Evolutionary conservation across 305 asterid genomes (phyloP), one percentile per base, ranked within the genome.

Genomic region (Euphrasia arctica): DNA sequence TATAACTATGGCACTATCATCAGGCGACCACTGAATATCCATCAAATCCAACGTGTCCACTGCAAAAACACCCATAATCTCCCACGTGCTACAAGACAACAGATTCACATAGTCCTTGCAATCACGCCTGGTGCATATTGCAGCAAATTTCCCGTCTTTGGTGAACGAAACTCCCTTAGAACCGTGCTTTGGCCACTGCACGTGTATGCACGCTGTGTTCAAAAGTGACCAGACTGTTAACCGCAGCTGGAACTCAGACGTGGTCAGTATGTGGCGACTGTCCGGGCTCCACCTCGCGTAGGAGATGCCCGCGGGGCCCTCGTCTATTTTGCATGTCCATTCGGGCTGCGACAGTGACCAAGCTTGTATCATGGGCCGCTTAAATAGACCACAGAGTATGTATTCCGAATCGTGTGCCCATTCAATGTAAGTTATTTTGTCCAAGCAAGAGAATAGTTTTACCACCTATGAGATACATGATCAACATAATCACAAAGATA

Each of bases 261-360:
- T 93, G 47, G 99, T 93, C 42, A 93, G 94, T 80, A 93, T 93
- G 84, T 93, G 99, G 56, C 99, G 92, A 75, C 99, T 93, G 66
- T 93, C 99, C 6, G 99, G 99, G 75, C 99, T 90, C 99, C 99
- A 93, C 87, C 96, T 86, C 2, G 97, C 99, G 69, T 88, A 90
- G 49, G 95, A 75, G 74, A 90, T 88, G 47, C 99, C 99, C 12
- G 99, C 99, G 32, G 89, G 83, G 3, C 97, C 99, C 81, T 93
- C 99, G 54, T 93, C 97, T 75, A 90, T 90, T 74, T 93, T 93
- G 74, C 99, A 90, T 28, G 97, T 93, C 97, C 99, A 93, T 45
- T 93, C 99, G 0, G 97, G 99, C 66, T 93, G 97, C 5, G 85
- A 73, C 82, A 93, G 75, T 29, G 97, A 90, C 99, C 99, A 93